Conservation (phyloP, 2,329 filamentous ascomycete genomes). For the Pseudogymnoascus sp. region DNA sequence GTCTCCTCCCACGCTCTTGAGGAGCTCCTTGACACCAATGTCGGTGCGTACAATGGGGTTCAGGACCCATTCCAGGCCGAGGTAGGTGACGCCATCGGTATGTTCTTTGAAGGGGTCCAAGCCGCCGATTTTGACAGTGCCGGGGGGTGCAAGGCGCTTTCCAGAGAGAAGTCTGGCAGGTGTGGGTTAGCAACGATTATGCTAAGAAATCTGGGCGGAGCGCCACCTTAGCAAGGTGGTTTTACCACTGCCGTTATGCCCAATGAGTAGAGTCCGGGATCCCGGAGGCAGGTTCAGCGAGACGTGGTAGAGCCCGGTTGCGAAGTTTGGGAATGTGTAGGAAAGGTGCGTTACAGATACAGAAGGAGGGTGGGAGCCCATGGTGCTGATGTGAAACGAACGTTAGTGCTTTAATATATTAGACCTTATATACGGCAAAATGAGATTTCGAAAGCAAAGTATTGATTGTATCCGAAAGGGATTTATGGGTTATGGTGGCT, state of each 20-base stretch:
- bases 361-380: conserved; percentile 20
- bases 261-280: conserved; percentile 84
- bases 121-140: conserved; percentile 68
- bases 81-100: conserved; percentile 90
- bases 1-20: conserved; percentile 78
- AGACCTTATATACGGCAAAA: conserved; percentile 6
- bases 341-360: conserved; percentile 70
- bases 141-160: conserved; percentile 78
- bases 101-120: conserved; percentile 87
- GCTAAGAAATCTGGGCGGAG: conserved; percentile 28
- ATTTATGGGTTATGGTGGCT: conserved; percentile 6
- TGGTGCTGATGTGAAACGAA: background rate
- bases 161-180: conserved; percentile 63
- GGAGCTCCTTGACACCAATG: conserved; percentile 80
- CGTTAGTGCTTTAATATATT: conserved; percentile 4
- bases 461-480: conserved; percentile 4
- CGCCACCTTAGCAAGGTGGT: conserved; percentile 69
- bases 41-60: conserved; percentile 95
- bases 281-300: conserved; percentile 68
- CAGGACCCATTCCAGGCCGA: conserved; percentile 95
- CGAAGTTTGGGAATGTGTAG: conserved; percentile 83
- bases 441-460: conserved; percentile 3
- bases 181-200: background rate
- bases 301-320: conserved; percentile 68
- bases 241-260: conserved; percentile 95